Evolutionary conservation across 345 rosid genomes (phyloP), one percentile per base, ranked within the genome.

Genomic region (Trapa bicornis): DNA sequence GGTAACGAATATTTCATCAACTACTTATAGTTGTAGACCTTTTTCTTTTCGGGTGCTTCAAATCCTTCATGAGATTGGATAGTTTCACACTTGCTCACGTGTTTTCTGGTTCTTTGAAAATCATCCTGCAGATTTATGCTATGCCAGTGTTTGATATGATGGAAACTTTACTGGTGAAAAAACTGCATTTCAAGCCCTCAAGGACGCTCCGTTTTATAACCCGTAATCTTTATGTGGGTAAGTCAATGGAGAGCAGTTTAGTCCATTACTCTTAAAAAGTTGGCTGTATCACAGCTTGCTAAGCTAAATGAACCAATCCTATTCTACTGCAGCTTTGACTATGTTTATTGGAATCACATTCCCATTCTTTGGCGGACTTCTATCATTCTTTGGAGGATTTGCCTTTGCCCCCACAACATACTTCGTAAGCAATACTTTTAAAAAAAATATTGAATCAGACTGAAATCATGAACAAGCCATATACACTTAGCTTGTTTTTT

Each of bases 321-420:
- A 29, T 67, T 68, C 61, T 17, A n/a, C 22, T 69, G 61, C 78
- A 86, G 96, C 83, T 16, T 35, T 68, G n/a, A 89, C 96, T 5
- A 83, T 89, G 92, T 89, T 89, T 37, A 9, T 85, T 16, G 96
- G 37, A 69, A 77, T 89, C 45, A 83, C 86, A 37, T 83, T 89
- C 84, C 96, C 92, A 9, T 89, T 89, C 84, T 86, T 89, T 48
- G 81, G 84, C 9, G 90, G 85, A 13, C 81, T 89, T 63, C 82
- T 86, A 14, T 72, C 76, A 32, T 89, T 86, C 69, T 86, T 88
- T 12, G 96, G 96, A 62, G 92, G 96, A 75, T 88, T 88, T 64
- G 89, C 89, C 57, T 88, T 89, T 75, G 96, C 92, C 32, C 92
- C 92, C 29, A 89, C 96, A 15, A 81, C 96, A 67, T 89, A 87